phyloP scores from a whole-genome alignment of 225 moss, liverwort and hornwort genomes.

The Straminergon stramineum region DNA sequence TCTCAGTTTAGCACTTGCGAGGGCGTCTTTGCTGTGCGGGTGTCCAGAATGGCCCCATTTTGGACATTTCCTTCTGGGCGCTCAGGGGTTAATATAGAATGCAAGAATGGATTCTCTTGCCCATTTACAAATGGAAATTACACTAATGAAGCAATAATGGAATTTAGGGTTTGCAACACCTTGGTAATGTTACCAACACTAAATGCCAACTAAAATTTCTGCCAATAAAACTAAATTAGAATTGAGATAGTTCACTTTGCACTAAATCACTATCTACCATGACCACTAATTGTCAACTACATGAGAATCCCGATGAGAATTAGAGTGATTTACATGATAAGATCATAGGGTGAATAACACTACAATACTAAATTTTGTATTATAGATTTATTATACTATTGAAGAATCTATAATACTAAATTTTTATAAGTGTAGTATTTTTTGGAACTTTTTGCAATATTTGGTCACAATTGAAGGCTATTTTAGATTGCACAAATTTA shows the following conservation, averaged over 20 bases:
- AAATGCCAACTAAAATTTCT: not conserved
- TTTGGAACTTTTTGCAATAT: not conserved
- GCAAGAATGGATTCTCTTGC: not conserved
- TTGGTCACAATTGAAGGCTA: not conserved
- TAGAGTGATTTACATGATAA: not conserved
- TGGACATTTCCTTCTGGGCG: too few species aligned
- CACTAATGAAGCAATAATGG: not conserved
- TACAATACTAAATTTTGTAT: too few species aligned
- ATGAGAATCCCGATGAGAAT: too few species aligned
- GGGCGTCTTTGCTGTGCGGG: too few species aligned
- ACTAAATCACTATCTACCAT: not conserved
- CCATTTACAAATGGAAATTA: not conserved
- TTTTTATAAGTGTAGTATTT: not conserved
- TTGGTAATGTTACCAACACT: not conserved
- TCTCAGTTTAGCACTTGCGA: too few species aligned
- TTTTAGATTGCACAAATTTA: not conserved
- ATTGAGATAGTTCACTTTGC: fast-evolving
- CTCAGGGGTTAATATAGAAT: not conserved
- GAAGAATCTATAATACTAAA: too few species aligned
- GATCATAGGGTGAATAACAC: not conserved
- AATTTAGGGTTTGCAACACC: not conserved
- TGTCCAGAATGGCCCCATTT: too few species aligned
- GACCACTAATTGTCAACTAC: not conserved
- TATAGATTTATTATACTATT: too few species aligned
- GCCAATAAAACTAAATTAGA: not conserved